Percentiles rank a stretch among this genome's conserved stretches.
These are phyloP conservation scores for Scortechinia acanthostroma DNA, from an alignment of 2,329 filamentous ascomycete genomes.

Conservation along the genomic window DNA sequence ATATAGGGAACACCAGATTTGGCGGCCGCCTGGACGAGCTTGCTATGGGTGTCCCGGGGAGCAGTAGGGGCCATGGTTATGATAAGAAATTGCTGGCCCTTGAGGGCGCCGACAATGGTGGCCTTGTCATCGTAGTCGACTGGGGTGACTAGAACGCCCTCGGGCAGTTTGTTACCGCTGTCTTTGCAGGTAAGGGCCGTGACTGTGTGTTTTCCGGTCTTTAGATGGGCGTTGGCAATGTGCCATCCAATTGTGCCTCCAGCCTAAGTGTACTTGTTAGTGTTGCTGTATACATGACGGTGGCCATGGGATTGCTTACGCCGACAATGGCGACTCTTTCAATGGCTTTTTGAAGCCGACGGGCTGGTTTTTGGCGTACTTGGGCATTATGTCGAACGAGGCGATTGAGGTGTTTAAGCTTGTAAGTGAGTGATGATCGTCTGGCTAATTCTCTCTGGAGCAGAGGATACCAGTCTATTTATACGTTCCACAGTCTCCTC, in stretches of 20 bases:
- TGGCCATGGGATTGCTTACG: constrained; percentile 24
- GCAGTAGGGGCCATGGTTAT: constrained; percentile 39
- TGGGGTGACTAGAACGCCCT: constrained; percentile 26
- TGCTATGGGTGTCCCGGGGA: constrained; percentile 32
- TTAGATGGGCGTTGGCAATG: constrained; percentile 29
- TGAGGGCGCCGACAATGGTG: constrained; percentile 37
- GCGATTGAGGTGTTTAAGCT: no score
- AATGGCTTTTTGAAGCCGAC: constrained; percentile 20
- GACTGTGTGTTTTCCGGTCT: constrained; percentile 37
- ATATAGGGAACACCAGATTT: constrained; percentile 44
- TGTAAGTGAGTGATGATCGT: no score
- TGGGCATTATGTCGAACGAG: constrained; percentile 1
- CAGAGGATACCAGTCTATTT: neutral
- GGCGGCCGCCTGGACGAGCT: constrained; percentile 43
- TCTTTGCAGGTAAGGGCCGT: constrained; percentile 38
- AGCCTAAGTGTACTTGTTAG: constrained; percentile 20
- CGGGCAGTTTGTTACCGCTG: constrained; percentile 30
- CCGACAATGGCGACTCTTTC: constrained; percentile 36
- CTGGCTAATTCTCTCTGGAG: no score
- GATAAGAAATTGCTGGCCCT: constrained; percentile 45
- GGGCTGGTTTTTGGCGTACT: constrained; percentile 11
- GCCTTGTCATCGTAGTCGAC: constrained; percentile 35
- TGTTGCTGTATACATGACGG: neutral
- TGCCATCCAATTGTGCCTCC: constrained; percentile 28
- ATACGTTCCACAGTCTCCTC: neutral